Evolutionary conservation across 495 filamentous ascomycete genomes (phyloP), one percentile per base, ranked within the genome.

Genomic region (Darksidea phi): DNA sequence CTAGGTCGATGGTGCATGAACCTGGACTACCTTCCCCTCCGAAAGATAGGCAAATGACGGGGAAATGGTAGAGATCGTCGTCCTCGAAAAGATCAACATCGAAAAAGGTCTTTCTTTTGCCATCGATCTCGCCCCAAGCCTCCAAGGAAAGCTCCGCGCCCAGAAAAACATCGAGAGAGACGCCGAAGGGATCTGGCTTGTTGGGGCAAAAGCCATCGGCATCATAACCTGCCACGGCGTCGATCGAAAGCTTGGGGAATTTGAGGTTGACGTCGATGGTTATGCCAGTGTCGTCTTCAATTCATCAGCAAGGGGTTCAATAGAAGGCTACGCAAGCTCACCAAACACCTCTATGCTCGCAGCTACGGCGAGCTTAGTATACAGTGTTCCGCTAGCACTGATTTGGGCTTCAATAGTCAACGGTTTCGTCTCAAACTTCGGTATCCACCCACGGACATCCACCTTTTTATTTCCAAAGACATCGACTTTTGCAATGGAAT

Each of bases 21-120:
- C 28, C 28, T 4, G n/a, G 28, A 10, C 37, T 54, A 10, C 37
- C 37, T 6, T 20, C 26, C 4, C 25, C 17, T 7, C 50, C 50
- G 25, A 54, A 17, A 15, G 4, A 7, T 3, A 54, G 15, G 32
- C 50, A 54, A 10, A 54, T 6, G 2, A 18, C 3, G 2, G 23
- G 24, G 25, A 54, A 54, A 2, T 54, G 3, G 50, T 45, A 54
- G 17, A 54, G 4, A 4, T 54, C 17, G 17, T 54, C 50, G 6
- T 54, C 37, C 25, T 54, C 24, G 50, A 41, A 54, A 5, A 54
- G 8, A 37, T 54, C 50, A 17, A 54, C 50, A 2, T 54, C 50
- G 50, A 54, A 54, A 20, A 54, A 24, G 50, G 8, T 20, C 2
- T 54, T 54, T 17, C 24, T 15, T 6, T 54, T 37, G n/a, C 50